Evolutionary conservation across 1,284 basidiomycete genomes (phyloP), one percentile per base, ranked within the genome.

Genomic region (Melanopsichium pennsylvanicum): DNA sequence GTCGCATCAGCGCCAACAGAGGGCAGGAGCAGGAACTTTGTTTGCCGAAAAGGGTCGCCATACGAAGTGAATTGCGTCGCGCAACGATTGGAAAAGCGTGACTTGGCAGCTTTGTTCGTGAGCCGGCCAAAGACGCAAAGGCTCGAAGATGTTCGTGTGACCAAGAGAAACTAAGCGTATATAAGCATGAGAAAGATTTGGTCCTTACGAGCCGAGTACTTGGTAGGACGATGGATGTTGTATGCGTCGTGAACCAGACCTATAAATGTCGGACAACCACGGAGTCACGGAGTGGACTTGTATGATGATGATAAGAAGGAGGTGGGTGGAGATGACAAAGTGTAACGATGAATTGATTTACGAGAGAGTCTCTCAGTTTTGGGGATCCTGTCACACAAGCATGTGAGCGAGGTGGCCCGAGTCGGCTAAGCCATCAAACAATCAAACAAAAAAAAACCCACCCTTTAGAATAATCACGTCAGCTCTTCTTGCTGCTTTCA

Each of bases 341-440:
- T 19, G 34, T 19, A 36, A 36, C 4, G 34, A 19, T 36, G 11
- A 34, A 9, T 16, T 34, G n/a, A 5, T 34, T 5, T 5, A 34
- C 32, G n/a, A 34, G 32, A 13, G 32, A 5, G n/a, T 6, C 11
- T 34, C 6, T 34, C 32, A 13, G 38, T 42, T 18, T 50, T 37
- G 15, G 37, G 22, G n/a, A n/a, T n/a, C n/a, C 22, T 39, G 22
- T 13, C 11, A 5, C 4, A 23, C 37, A 13, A 23, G 13, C 22
- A 15, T n/a, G n/a, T n/a, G n/a, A n/a, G n/a, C n/a, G n/a, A n/a
- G n/a, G 18, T 33, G 37, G 46, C 40, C 21, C 27, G 12, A 16
- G 31, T 45, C 25, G 44, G 49, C 49, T 44, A 34, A 60, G 58
- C 40, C 34, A 39, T 15, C 23, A 52, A 54, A 39, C 7, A 44